phyloP scores from a whole-genome alignment of 2,329 filamentous ascomycete species.

The Epichloe coenophiala region DNA sequence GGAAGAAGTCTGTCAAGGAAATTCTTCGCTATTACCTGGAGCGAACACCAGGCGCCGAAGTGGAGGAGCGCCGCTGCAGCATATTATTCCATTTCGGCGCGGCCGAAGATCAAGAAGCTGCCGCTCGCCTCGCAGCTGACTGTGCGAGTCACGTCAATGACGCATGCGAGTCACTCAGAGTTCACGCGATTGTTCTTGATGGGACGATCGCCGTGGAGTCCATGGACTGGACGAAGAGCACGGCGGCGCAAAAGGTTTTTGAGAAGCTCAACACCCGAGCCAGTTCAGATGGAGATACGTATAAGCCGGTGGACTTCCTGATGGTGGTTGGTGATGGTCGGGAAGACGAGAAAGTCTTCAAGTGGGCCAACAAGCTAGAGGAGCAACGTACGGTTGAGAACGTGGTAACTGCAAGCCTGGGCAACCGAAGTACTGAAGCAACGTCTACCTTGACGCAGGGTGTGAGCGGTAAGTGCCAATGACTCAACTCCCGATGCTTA shows the following conservation, averaged over 20 bases:
- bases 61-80: slow-evolving; percentile 86
- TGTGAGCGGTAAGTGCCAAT: slow-evolving; percentile 60
- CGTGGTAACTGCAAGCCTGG: slow-evolving; percentile 76
- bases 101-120: slow-evolving; percentile 62
- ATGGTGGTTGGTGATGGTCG: slow-evolving; percentile 83
- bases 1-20: slow-evolving; percentile 72
- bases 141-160: slow-evolving; percentile 94
- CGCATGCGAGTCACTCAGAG: slow-evolving; percentile 67
- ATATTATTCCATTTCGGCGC: slow-evolving; percentile 83
- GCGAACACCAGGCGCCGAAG: slow-evolving; percentile 72
- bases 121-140: slow-evolving; percentile 70
- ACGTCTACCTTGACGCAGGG: slow-evolving; percentile 77
- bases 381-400: slow-evolving; percentile 46
- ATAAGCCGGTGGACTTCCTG: slow-evolving; percentile 60
- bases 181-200: slow-evolving; percentile 72
- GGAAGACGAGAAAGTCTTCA: slow-evolving; percentile 87
- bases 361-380: slow-evolving; percentile 74
- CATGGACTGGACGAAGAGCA: slow-evolving; percentile 75
- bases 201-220: slow-evolving; percentile 75
- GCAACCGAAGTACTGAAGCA: slow-evolving; percentile 78
- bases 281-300: slow-evolving; percentile 14
- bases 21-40: slow-evolving; percentile 86
- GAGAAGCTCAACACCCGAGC: slow-evolving; percentile 36
- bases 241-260: slow-evolving; percentile 65
- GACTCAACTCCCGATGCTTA: not conserved